Conservation (phyloP, 1,139 yeast species). For the Lodderomyces margitis region DNA sequence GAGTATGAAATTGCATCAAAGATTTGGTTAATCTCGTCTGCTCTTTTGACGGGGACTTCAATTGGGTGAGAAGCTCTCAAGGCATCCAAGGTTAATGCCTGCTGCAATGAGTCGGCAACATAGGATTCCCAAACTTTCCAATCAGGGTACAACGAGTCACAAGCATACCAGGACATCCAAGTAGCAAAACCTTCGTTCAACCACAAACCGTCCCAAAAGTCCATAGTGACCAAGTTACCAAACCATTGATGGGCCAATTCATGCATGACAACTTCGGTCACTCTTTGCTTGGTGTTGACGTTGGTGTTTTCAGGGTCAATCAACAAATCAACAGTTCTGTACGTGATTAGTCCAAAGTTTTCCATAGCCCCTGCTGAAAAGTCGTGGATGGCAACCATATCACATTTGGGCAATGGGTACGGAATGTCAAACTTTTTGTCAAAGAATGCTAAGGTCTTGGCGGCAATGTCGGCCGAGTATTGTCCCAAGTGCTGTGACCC, state of each 20-base stretch:
- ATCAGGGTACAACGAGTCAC: constrained; percentile 52
- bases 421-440: constrained; percentile 52
- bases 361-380: constrained; percentile 66
- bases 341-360: constrained; percentile 57
- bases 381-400: constrained; percentile 55
- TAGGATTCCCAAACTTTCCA: constrained; percentile 58
- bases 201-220: constrained; percentile 67
- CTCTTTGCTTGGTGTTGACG: constrained; percentile 45
- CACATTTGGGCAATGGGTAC: constrained; percentile 61
- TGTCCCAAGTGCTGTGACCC: constrained; percentile 50
- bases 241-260: constrained; percentile 69
- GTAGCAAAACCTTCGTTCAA: constrained; percentile 65
- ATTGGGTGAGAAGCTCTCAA: constrained; percentile 57
- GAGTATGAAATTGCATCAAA: constrained; percentile 67
- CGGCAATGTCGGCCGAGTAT: constrained; percentile 51
- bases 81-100: constrained; percentile 52
- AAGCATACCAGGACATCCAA: constrained; percentile 54
- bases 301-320: constrained; percentile 47
- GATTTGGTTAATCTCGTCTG: constrained; percentile 55
- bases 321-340: constrained; percentile 53
- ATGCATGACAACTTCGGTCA: constrained; percentile 59
- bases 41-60: constrained; percentile 54
- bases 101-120: constrained; percentile 51
- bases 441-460: constrained; percentile 51
- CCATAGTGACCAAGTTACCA: constrained; percentile 62